Evolutionary conservation across 441 rosid species (phyloP), one percentile per base, ranked within the genome.

Genomic region (Eutrema salsugineum): DNA sequence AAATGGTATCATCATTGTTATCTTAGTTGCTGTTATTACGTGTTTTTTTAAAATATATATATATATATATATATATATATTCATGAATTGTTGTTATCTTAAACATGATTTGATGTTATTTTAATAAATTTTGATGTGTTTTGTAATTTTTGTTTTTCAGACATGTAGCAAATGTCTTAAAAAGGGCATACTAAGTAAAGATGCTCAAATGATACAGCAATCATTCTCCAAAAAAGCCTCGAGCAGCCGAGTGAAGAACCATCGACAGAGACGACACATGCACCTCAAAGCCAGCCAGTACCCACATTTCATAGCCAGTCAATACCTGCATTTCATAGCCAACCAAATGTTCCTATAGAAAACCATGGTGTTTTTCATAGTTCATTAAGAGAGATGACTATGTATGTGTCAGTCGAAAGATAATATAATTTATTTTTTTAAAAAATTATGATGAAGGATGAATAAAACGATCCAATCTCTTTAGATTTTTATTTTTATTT

Each of bases 301-400:
- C 30, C 30, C 1, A 27, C 30, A 27, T 5, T 27, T 27, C 30
- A 27, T 3, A 27, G 30, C 30, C 30, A 27, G 30, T 5, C 30
- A 27, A 27, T 5, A 27, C 30, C 30, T 3, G 5, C 30, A 27
- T 5, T 27, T 27, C 30, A 27, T 22, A 22, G 30, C 17, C 68
- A 63, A 8, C 44, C 44, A 5, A 48, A 48, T 63, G 68, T 63
- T 63, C 33, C 44, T 12, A 9, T 10, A 17, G 44, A 63, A 47
- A 47, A 19, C 47, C 68, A 63, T 32, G 56, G 33, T 16, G 20
- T 17, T 47, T 47, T 63, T 35, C 43, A 63, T 11, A 63, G 43
- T 46, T 28, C 68, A 32, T 2, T 63, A 32, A 63, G 6, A 20
- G 68, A 63, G 68, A 63, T 5, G 68, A 63, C 33, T 63, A 63